These are phyloP conservation scores for Nemania sp. DNA, from an alignment of 2,329 filamentous ascomycete species.

Conservation along the genomic window DNA sequence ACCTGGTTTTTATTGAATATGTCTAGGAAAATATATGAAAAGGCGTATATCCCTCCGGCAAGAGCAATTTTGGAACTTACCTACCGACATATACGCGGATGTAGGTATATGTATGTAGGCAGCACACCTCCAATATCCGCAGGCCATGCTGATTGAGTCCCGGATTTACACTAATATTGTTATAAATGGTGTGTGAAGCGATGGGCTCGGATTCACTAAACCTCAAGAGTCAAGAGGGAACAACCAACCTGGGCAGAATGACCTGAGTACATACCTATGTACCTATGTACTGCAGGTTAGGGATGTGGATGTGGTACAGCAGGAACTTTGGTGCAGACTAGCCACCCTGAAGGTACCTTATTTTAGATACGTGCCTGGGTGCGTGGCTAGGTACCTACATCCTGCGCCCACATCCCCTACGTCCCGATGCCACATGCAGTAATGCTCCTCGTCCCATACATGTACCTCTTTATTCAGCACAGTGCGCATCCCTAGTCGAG, in stretches of 20 bases:
- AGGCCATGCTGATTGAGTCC: background rate
- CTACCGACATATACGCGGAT: background rate
- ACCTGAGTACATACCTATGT: background rate
- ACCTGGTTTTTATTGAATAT: too few relatives aligned
- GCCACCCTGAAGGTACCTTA: background rate
- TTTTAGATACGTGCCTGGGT: constrained; percentile 11
- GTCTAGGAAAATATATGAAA: background rate
- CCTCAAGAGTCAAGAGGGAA: background rate
- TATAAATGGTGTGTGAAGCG: background rate
- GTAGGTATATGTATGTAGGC: background rate
- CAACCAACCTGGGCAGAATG: background rate
- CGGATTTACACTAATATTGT: background rate
- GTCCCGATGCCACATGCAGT: constrained; percentile 15
- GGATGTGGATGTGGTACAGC: background rate
- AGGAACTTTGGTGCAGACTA: background rate
- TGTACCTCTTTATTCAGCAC: constrained; percentile 12
- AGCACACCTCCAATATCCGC: background rate
- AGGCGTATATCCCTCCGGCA: background rate
- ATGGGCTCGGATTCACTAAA: background rate
- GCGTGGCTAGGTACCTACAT: background rate
- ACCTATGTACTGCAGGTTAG: background rate
- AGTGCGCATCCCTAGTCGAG: constrained; percentile 13
- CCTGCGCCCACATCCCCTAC: too few relatives aligned
- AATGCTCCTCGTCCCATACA: constrained; percentile 11
- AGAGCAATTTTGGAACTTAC: background rate